Percentiles rank a stretch among this genome's conserved stretches.
Conservation (phyloP, 495 filamentous ascomycete genomes). For the Acidiella bohemica region DNA sequence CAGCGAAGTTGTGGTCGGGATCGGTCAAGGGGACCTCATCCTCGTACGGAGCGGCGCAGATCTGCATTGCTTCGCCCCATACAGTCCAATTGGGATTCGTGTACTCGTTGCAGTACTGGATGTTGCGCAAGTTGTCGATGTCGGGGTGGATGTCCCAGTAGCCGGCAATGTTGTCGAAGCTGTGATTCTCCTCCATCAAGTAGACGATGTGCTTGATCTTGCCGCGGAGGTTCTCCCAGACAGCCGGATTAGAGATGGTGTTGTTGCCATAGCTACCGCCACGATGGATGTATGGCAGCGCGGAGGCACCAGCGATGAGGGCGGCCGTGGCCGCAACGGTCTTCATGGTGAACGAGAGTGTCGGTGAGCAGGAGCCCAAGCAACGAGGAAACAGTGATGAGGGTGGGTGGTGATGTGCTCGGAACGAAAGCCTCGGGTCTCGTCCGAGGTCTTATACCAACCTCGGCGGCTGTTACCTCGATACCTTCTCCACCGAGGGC, state of each 20-base stretch:
- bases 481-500: neutral
- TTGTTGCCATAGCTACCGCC: constrained; percentile 7
- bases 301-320: constrained; percentile 1
- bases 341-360: no score
- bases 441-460: constrained; percentile 2
- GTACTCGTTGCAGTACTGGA: constrained; percentile 28
- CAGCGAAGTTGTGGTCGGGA: constrained; percentile 35
- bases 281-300: constrained; percentile 3
- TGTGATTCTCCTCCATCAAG: constrained; percentile 36
- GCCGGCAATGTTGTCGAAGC: constrained; percentile 35
- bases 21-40: constrained; percentile 31
- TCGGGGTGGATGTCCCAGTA: constrained; percentile 34
- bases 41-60: constrained; percentile 32
- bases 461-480: neutral
- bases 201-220: constrained; percentile 37
- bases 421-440: neutral
- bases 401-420: no score
- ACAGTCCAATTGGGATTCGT: constrained; percentile 33
- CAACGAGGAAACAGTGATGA: no score
- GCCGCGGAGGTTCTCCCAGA: constrained; percentile 5
- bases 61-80: constrained; percentile 28
- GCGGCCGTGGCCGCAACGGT: neutral
- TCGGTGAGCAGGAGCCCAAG: no score
- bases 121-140: constrained; percentile 32
- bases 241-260: constrained; percentile 7